Evolutionary conservation across 2,329 filamentous ascomycete species (phyloP), one percentile per base, ranked within the genome.

Genomic region (Simplicillium aogashimaense): DNA sequence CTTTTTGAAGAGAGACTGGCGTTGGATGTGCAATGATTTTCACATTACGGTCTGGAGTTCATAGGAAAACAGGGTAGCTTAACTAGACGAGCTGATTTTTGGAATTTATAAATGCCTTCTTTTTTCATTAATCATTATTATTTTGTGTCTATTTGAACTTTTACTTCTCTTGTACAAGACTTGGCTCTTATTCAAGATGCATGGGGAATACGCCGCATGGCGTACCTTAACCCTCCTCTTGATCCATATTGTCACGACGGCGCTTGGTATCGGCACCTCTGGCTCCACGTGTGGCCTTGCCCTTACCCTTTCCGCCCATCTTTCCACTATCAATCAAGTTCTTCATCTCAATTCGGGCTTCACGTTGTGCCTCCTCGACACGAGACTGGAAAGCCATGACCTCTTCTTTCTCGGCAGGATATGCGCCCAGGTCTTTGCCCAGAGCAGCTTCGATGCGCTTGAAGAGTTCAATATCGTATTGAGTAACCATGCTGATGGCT

Each of bases 381-480:
- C 86, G 72, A 41, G 77, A 68, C 49, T 80, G 79, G 59, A 94
- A 82, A 1, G 89, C 72, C 77, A 94, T 84, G 1, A 89, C 86
- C 56, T 94, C 86, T 14, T 92, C 86, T 64, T 87, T 86, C 36
- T 81, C 76, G 0, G 77, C 70, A 7, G 75, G 66, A 52, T 84
- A 84, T 55, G 85, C 80, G 0, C 70, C 60, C 41, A 94, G 66
- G 62, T 89, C 80, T 65, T 83, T 84, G 11, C 84, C 85, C 11
- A 95, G 66, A 0, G 87, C 86, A 6, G 78, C 77, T 60, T 95
- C 89, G 38, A 94, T 94, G 15, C 87, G 70, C 53, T 82, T 65
- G 62, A 78, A 94, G 29, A 92, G 73, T 57, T 89, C 85, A 2
- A 89, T 66, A 53, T 94, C 88, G 50, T 94, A 94, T 60, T 95